These are phyloP conservation scores for Alloascoidea africana DNA, from an alignment of 805 yeast genomes.

Conservation along the genomic window DNA sequence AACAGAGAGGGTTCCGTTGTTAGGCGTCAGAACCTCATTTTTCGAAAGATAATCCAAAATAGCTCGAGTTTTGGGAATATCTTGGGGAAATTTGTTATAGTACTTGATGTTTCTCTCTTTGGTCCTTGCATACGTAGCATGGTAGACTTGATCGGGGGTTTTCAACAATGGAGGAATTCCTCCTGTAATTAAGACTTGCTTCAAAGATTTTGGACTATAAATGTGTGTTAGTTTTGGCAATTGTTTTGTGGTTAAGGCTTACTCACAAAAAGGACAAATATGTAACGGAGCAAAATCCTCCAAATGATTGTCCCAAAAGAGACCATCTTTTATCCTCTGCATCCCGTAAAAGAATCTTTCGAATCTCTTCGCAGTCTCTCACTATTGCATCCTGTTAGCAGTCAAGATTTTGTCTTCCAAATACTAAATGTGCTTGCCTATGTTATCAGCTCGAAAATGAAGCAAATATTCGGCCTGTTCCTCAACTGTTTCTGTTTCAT, in stretches of 20 bases:
- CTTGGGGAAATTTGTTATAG: constrained; percentile 33
- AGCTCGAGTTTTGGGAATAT: constrained; percentile 20
- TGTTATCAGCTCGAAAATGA: constrained; percentile 33
- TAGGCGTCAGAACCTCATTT: constrained; percentile 25
- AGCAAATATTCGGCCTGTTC: constrained; percentile 24
- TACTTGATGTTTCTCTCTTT: constrained; percentile 31
- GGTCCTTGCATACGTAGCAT: constrained; percentile 30
- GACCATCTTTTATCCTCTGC: constrained; percentile 27
- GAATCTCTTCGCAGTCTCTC: constrained; percentile 31
- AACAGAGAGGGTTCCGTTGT: constrained; percentile 32
- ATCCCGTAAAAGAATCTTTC: constrained; percentile 19
- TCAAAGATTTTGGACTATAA: constrained; percentile 20
- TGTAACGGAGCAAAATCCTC: constrained; percentile 36
- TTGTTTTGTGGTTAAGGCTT: background rate
- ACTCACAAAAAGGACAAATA: constrained; percentile 25
- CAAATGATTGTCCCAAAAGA: constrained; percentile 38
- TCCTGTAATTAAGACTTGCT: constrained; percentile 34
- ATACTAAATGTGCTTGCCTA: constrained; percentile 8
- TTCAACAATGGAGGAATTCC: constrained; percentile 40
- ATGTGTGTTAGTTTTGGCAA: constrained; percentile 3
- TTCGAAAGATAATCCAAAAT: constrained; percentile 21
- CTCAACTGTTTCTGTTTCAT: constrained; percentile 9
- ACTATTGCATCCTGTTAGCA: constrained; percentile 22
- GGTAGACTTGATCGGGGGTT: constrained; percentile 31
- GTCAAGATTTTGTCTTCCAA: background rate